These are phyloP conservation scores for Suillus bovinus DNA, from an alignment of 768 basidiomycete genomes.

Conservation along the genomic window DNA sequence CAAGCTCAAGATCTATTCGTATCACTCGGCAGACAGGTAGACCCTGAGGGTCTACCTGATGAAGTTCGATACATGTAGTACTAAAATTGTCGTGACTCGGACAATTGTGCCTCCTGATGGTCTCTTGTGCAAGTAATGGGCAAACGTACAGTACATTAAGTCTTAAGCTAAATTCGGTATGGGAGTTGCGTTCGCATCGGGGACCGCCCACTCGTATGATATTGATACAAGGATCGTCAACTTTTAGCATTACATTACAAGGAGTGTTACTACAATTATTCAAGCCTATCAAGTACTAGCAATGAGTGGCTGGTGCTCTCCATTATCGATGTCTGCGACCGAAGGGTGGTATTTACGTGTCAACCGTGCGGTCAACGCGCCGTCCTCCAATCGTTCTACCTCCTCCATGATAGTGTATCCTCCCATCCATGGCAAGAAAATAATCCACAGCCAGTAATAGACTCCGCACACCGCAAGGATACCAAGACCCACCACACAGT, in stretches of 20 bases:
- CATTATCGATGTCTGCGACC: neutral
- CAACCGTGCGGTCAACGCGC: conserved; percentile 35
- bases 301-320: neutral
- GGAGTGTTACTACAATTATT: neutral
- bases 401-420: conserved; percentile 50
- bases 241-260: neutral
- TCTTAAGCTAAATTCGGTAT: too few species aligned
- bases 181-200: too few species aligned
- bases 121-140: too few species aligned
- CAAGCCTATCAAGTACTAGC: neutral
- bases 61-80: too few species aligned
- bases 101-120: too few species aligned
- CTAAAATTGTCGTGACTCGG: too few species aligned
- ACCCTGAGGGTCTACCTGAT: too few species aligned
- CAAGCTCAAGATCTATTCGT: too few species aligned
- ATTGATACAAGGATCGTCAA: too few species aligned
- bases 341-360: conserved; percentile 19
- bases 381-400: conserved; percentile 40
- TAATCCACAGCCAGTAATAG: conserved; percentile 42
- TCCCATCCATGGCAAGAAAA: conserved; percentile 42
- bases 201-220: too few species aligned
- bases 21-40: too few species aligned
- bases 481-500: conserved; percentile 30
- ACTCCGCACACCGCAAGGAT: conserved; percentile 26
- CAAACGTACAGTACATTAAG: too few species aligned